Percentiles rank a stretch among this genome's conserved stretches.
Conservation (phyloP, 805 yeast species). For the Candida hungchunana region DNA sequence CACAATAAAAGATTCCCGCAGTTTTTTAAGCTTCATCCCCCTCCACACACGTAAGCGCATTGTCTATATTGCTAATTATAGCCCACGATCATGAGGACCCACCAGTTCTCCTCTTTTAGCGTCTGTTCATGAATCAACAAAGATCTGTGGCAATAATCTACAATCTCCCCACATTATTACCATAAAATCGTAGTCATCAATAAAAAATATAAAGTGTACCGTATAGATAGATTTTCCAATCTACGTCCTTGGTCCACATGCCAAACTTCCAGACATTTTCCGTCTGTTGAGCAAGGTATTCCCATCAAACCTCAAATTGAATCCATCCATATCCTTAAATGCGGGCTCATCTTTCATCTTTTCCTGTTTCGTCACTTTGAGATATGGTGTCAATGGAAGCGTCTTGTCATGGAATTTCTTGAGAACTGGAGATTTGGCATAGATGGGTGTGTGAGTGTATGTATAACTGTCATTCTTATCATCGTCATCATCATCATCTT, state of each 20-base stretch:
- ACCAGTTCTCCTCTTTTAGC: too few relatives aligned
- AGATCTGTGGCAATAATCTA: too few relatives aligned
- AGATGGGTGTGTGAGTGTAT: conserved; percentile 12
- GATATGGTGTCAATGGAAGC: conserved; percentile 21
- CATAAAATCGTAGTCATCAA: too few relatives aligned
- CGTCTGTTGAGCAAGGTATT: conserved; percentile 28
- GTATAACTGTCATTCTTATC: conserved; percentile 6
- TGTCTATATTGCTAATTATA: too few relatives aligned
- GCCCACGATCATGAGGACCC: too few relatives aligned
- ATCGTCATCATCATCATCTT: conserved; percentile 8
- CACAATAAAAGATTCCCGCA: too few relatives aligned
- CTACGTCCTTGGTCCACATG: conserved; percentile 19
- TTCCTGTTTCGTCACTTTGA: conserved; percentile 1
- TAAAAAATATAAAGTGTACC: too few relatives aligned
- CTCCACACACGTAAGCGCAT: too few relatives aligned
- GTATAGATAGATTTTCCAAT: too few relatives aligned
- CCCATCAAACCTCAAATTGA: conserved; percentile 25
- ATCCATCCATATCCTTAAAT: conserved; percentile 21
- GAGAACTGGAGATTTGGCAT: conserved; percentile 18
- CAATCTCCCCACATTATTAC: too few relatives aligned
- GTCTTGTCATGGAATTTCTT: conserved; percentile 18
- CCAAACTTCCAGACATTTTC: conserved; percentile 18
- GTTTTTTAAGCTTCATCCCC: too few relatives aligned
- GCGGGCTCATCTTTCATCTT: background rate
- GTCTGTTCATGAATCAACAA: too few relatives aligned